Evolutionary conservation across 2,329 filamentous ascomycete species (phyloP).

Genomic region (Volutella citrinella): DNA sequence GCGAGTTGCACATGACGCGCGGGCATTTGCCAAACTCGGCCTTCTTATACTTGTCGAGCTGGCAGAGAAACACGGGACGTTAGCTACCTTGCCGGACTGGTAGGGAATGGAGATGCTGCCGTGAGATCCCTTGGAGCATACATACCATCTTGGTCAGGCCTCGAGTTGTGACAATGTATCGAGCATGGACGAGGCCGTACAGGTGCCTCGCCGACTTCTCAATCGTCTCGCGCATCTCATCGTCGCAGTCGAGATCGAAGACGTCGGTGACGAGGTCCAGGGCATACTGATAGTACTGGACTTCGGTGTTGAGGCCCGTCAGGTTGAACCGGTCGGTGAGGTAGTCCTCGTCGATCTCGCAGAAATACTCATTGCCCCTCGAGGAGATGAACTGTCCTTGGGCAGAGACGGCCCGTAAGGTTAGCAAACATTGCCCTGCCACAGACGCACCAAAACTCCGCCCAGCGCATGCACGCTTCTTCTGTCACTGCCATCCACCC

Average conservation of each 20-base stretch:
- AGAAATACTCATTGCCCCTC: conserved; percentile 97
- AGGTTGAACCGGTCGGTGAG: conserved; percentile 97
- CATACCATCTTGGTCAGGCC: conserved; percentile 93
- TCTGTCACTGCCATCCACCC: no score
- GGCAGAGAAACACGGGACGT: conserved; percentile 6
- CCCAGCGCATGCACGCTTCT: no score
- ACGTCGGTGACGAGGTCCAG: conserved; percentile 96
- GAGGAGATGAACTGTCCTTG: conserved; percentile 85
- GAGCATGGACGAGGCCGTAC: conserved; percentile 92
- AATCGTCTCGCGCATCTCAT: conserved; percentile 96
- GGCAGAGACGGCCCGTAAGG: conserved; percentile 3
- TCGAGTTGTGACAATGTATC: conserved; percentile 94
- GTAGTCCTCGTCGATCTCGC: conserved; percentile 99
- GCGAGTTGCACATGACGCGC: conserved; percentile 88
- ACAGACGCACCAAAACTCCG: no score
- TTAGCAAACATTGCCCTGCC: no score
- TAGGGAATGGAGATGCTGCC: no score
- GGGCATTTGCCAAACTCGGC: conserved; percentile 98
- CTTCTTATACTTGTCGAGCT: conserved; percentile 99
- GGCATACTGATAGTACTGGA: conserved; percentile 98
- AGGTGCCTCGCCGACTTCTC: conserved; percentile 95
- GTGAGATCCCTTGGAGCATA: no score
- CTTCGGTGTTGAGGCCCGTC: conserved; percentile 93
- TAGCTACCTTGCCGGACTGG: no score
- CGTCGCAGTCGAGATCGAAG: conserved; percentile 97